phyloP scores from a whole-genome alignment of 2,329 filamentous ascomycete species.

The Aureobasidium sp. region DNA sequence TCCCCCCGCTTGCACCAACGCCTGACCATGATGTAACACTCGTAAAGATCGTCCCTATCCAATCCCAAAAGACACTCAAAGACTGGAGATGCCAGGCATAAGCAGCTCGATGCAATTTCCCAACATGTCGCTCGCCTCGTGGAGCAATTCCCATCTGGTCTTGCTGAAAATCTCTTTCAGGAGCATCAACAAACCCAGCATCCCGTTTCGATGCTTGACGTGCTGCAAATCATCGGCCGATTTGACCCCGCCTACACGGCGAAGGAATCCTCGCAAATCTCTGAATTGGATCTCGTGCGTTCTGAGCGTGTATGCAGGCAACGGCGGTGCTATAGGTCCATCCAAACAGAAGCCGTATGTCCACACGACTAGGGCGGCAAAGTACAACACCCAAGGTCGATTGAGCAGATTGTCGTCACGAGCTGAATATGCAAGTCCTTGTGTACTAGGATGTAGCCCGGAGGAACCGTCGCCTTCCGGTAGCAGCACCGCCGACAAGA shows the following conservation, averaged over 20 bases:
- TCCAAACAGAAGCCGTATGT: slow-evolving; percentile 88
- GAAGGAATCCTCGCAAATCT: slow-evolving; percentile 74
- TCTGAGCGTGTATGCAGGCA: slow-evolving; percentile 36
- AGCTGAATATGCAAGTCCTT: slow-evolving; percentile 56
- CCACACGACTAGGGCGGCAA: slow-evolving; percentile 88
- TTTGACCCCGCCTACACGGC: slow-evolving; percentile 59
- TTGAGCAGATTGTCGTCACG: slow-evolving; percentile 85
- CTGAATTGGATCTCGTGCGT: slow-evolving; percentile 57
- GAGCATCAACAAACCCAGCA: slow-evolving; percentile 70
- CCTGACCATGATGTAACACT: slow-evolving; percentile 5
- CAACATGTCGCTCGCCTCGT: slow-evolving; percentile 74
- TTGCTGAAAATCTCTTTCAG: slow-evolving; percentile 72
- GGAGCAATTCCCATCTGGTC: slow-evolving; percentile 83
- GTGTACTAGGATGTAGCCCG: slow-evolving; percentile 12
- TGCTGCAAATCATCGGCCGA: slow-evolving; percentile 69
- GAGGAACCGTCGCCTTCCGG: slow-evolving; percentile 39
- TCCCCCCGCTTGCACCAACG: background rate
- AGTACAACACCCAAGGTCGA: slow-evolving; percentile 91
- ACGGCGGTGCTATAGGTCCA: slow-evolving; percentile 53
- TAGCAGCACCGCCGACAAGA: slow-evolving; percentile 75
- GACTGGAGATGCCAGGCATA: slow-evolving; percentile 17
- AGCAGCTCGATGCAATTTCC: slow-evolving; percentile 68
- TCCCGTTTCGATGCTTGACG: slow-evolving; percentile 70
- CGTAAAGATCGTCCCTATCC: background rate
- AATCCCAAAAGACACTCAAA: background rate